A percentile compares a stretch with the other conserved stretches of the same genome.
phyloP scores from a whole-genome alignment of 2,329 filamentous ascomycete genomes.

The Emydomyces testavorans region DNA sequence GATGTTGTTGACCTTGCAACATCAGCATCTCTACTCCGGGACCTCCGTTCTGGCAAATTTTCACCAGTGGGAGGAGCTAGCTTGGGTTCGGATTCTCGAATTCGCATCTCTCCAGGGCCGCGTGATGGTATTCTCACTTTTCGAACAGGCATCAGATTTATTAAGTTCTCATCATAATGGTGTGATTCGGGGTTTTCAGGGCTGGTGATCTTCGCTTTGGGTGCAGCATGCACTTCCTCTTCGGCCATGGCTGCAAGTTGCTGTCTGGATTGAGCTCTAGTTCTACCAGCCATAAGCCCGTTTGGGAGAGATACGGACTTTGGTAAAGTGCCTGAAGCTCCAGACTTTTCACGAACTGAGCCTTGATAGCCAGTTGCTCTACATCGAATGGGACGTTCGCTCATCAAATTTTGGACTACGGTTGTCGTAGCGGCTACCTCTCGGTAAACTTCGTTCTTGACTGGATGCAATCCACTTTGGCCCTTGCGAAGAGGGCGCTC shows the following conservation, averaged over 20 bases:
- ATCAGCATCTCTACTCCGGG: conserved; percentile 2
- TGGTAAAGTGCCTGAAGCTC: conserved; percentile 20
- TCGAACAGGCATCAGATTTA: conserved; percentile 12
- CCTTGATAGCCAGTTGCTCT: conserved; percentile 28
- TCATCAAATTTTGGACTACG: conserved; percentile 24
- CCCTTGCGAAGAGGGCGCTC: neutral
- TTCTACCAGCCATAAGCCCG: conserved; percentile 32
- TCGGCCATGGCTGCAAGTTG: conserved; percentile 25
- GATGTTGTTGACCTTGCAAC: conserved; percentile 8
- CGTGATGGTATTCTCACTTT: neutral
- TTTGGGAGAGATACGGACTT: conserved; percentile 27
- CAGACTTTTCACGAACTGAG: conserved; percentile 25
- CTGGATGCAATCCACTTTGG: neutral
- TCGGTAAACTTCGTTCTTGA: conserved; percentile 2
- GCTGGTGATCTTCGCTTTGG: neutral
- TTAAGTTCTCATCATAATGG: conserved; percentile 18
- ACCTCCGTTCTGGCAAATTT: neutral
- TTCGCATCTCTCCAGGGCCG: neutral
- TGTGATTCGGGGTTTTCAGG: conserved; percentile 13
- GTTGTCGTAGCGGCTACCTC: neutral
- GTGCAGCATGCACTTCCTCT: conserved; percentile 7
- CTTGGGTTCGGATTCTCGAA: neutral
- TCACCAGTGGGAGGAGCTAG: neutral
- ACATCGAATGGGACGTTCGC: conserved; percentile 31
- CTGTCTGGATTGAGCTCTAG: conserved; percentile 32